These are phyloP conservation scores for Cladophialophora psammophila DNA, from an alignment of 2,329 filamentous ascomycete genomes.

Conservation along the genomic window DNA sequence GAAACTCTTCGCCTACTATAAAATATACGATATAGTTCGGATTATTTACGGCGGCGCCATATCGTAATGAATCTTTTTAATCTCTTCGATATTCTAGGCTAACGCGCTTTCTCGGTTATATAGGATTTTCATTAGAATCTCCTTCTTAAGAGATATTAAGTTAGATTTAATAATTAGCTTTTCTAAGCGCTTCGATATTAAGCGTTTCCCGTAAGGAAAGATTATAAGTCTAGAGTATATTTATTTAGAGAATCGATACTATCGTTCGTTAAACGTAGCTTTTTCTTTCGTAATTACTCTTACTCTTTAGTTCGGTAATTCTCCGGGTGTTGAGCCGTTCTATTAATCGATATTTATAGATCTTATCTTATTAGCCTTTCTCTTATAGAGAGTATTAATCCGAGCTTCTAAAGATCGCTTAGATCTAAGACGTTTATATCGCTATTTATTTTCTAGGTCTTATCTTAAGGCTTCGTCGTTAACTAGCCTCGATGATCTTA, in stretches of 20 bases:
- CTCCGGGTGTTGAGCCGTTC: neutral
- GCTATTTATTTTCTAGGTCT: slow-evolving; percentile 8
- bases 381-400: slow-evolving; percentile 12
- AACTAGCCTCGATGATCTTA: neutral
- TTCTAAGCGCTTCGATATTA: no score
- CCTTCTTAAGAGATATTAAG: no score
- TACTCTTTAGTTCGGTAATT: neutral
- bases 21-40: no score
- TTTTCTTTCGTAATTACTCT: neutral
- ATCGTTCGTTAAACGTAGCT: neutral
- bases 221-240: no score
- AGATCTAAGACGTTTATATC: neutral
- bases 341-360: neutral
- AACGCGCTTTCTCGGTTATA: no score
- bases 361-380: neutral
- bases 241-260: neutral
- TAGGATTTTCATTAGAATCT: no score
- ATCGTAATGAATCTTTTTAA: no score
- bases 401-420: neutral
- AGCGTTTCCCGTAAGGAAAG: no score
- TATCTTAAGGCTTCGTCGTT: neutral
- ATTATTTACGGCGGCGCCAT: no score
- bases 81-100: no score
- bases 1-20: slow-evolving; percentile 8
- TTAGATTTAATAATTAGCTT: no score